Base-by-base conservation (phyloP, 352 stramenopile genomes). In the Pythium rhizo-oryzae region DNA sequence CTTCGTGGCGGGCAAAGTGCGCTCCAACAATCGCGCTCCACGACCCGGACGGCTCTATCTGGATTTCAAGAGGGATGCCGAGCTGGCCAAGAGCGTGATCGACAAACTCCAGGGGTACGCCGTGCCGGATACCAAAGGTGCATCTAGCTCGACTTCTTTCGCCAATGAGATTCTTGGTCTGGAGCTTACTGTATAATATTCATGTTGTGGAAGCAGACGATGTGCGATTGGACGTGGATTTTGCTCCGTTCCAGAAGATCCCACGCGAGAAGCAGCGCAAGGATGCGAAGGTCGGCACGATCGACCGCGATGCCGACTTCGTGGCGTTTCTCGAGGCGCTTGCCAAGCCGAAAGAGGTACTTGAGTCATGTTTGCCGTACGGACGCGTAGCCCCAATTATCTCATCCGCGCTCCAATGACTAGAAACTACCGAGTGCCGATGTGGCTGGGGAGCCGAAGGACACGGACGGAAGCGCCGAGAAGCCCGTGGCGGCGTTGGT, bases 171-270 rank as follows among this genome's bases (percentile, higher is more conserved):
- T 33, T 33, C 28, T 33, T 33, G 28, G 28, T 2, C 28, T 33
- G 28, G 28, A 33, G 28, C 28, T 33, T 6, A 33, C 28, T 11
- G 21, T 28, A 28, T n/a, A 15, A 11, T 61, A 13, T 4, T 53
- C 23, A 46, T 61, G n/a, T 12, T 53, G 47, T 49, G 28, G 28
- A 33, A 33, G 25, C 25, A 70, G 56, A 70, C n/a, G 55, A 65
- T 8, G 24, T 25, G 33, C 46, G 52, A 19, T 59, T 96, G 61
- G 78, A 90, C 13, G 85, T 91, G 25, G 85, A 87, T 21, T 85
- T 94, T 46, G 84, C 87, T 23, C 87, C 83, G 49, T 93, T 89
- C 65, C 85, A 94, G 71, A 93, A 92, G 67, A 76, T 96, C 25
- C 80, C 85, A 30, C 80, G 85, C 16, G 85, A 96, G 56, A 96